A percentile compares a stretch with the other conserved stretches of the same genome.
Evolutionary conservation across 257 asterid species (phyloP).

Genomic region (Plantago major): DNA sequence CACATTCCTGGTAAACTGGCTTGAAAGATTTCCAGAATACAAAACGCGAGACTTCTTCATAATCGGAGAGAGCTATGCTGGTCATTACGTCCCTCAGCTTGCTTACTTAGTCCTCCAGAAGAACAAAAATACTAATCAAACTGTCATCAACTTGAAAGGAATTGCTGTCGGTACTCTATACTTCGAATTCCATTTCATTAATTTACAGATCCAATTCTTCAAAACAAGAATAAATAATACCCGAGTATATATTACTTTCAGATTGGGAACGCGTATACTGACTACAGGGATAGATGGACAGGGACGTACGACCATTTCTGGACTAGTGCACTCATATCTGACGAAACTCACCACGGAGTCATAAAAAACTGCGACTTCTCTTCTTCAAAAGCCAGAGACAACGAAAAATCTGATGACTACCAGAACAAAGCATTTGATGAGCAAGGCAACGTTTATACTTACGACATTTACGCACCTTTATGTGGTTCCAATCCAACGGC

Average conservation of each 20-base stretch:
- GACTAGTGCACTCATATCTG: conserved; percentile 59
- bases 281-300: conserved; percentile 20
- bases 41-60: conserved; percentile 53
- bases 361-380: conserved; percentile 40
- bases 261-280: conserved; percentile 55
- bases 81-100: conserved; percentile 69
- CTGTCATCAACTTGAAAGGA: conserved; percentile 48
- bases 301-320: conserved; percentile 54
- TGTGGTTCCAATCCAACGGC: conserved; percentile 35
- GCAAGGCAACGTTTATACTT: conserved; percentile 19
- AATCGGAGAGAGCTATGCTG: conserved; percentile 73
- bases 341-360: conserved; percentile 48
- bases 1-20: conserved; percentile 51
- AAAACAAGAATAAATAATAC: not conserved
- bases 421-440: conserved; percentile 17
- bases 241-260: conserved; percentile 8
- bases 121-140: conserved; percentile 42
- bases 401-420: conserved; percentile 26
- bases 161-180: conserved; percentile 39
- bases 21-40: conserved; percentile 70
- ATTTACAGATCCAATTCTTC: not conserved
- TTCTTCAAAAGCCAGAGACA: conserved; percentile 8
- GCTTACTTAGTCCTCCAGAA: conserved; percentile 45
- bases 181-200: not conserved
- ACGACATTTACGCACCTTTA: conserved; percentile 48